Conservation (phyloP, 306 rosid species). For the Castanea mollissima region DNA sequence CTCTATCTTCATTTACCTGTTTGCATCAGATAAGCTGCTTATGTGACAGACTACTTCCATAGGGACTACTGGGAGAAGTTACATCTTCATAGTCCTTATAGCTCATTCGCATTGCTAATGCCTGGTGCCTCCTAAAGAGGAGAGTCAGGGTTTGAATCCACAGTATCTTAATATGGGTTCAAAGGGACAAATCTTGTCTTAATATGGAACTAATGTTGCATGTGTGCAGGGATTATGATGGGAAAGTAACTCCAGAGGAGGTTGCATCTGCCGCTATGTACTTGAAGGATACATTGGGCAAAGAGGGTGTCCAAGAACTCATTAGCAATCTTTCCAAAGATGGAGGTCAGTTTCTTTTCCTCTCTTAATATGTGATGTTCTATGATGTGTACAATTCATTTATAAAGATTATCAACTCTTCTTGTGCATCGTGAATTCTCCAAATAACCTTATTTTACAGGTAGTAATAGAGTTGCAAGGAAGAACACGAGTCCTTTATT, state of each 20-base stretch:
- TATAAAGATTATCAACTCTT: neutral
- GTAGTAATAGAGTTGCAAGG: neutral
- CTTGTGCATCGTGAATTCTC: neutral
- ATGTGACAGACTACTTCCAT: neutral
- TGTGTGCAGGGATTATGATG: constrained; percentile 82
- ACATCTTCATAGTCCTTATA: neutral
- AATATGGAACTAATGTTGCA: neutral
- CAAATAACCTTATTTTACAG: neutral
- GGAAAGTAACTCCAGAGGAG: constrained; percentile 96
- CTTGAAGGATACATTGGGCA: constrained; percentile 81
- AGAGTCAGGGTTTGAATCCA: neutral
- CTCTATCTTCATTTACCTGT: neutral
- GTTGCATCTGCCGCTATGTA: constrained; percentile 92
- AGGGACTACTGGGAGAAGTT: neutral
- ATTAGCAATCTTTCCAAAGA: constrained; percentile 89
- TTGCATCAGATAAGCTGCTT: neutral
- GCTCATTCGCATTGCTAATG: too few species aligned
- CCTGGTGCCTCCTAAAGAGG: too few species aligned
- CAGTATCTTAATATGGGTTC: neutral
- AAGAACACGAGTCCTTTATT: neutral
- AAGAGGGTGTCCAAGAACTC: constrained; percentile 95
- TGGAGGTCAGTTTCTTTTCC: constrained; percentile 43
- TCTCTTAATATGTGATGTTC: neutral
- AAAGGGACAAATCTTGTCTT: neutral
- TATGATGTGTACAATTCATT: neutral